Base-by-base conservation (phyloP, 495 filamentous ascomycete species). In the Neurospora sp. region DNA sequence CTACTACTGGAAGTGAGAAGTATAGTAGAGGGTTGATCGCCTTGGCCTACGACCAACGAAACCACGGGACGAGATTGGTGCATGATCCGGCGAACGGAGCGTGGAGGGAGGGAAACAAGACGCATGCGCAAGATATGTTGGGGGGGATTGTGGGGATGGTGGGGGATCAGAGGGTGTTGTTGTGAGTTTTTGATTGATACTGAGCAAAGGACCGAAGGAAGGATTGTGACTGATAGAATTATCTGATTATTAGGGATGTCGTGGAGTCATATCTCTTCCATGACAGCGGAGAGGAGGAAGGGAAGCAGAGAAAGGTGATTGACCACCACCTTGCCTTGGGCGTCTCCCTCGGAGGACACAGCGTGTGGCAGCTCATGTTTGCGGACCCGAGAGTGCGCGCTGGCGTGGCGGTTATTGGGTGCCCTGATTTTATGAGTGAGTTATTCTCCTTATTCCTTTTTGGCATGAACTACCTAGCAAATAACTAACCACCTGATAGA, bases 121-220 rank as follows among this genome's bases (percentile, higher is more conserved):
- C 86, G 8, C 96, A 99, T 85, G 94, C 93, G 27, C 88, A 90
- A 76, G 94, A 97, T 77, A 95, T 97, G 92, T 95, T 94, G 78
- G 88, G 76, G 39, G 79, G 74, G 65, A 79, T 81, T 74, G 81
- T 79, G 70, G 94, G 93, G 68, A 94, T 92, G 8, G 90, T 93
- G 16, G 79, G 85, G 20, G 96, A 98, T 79, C 89, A 90, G 12
- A 90, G 87, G 69, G 71, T 75, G 27, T 45, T 80, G 71, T 16
- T 80, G 78, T 79, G 40, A 68, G 77, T 79, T 42, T 72, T 12
- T 61, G 45, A 35, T 61, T 9, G 39, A 39, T 10, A 53, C n/a
- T 14, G 35, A 37, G 35, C 35, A 37, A 37, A 37, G 61, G 39
- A 53, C 18, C 0, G 65, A 10, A 20, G 31, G 8, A 18, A 18